These are phyloP conservation scores for Corylus heterophylla DNA, from an alignment of 306 rosid genomes.

Conservation along the genomic window DNA sequence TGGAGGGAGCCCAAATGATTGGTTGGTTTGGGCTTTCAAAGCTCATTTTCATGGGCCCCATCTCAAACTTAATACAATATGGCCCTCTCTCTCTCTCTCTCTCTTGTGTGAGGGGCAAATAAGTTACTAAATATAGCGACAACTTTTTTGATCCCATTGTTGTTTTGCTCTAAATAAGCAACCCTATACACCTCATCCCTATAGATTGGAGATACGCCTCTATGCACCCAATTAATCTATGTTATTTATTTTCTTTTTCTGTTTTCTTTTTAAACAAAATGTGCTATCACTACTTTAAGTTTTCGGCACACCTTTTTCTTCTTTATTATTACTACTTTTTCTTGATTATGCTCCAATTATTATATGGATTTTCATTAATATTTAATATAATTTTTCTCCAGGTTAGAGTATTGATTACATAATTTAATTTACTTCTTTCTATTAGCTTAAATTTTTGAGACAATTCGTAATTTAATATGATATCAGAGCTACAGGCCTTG, in stretches of 20 bases:
- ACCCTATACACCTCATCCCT: constrained; percentile 30
- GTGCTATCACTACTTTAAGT: constrained; percentile 25
- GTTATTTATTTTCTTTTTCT: not conserved
- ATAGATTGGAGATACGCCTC: constrained; percentile 38
- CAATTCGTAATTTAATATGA: too few species aligned
- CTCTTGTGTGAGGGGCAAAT: constrained; percentile 38
- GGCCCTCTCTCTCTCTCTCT: not conserved
- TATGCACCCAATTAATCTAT: constrained; percentile 6
- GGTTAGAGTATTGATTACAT: too few species aligned
- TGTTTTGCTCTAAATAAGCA: not conserved
- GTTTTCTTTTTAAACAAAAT: not conserved
- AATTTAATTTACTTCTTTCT: too few species aligned
- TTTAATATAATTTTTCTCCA: too few species aligned
- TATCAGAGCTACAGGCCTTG: too few species aligned
- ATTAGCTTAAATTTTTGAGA: too few species aligned
- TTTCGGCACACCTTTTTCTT: constrained; percentile 50
- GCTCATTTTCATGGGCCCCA: constrained; percentile 40
- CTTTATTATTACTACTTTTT: constrained; percentile 5
- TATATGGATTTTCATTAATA: not conserved
- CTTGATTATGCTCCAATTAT: not conserved
- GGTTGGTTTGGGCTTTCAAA: constrained; percentile 46
- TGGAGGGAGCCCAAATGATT: constrained; percentile 43
- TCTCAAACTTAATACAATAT: not conserved
- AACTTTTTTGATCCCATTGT: constrained; percentile 22
- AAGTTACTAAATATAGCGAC: constrained; percentile 43